These are phyloP conservation scores for Poa pratensis DNA, from an alignment of 176 grass and related monocot species.

Conservation along the genomic window DNA sequence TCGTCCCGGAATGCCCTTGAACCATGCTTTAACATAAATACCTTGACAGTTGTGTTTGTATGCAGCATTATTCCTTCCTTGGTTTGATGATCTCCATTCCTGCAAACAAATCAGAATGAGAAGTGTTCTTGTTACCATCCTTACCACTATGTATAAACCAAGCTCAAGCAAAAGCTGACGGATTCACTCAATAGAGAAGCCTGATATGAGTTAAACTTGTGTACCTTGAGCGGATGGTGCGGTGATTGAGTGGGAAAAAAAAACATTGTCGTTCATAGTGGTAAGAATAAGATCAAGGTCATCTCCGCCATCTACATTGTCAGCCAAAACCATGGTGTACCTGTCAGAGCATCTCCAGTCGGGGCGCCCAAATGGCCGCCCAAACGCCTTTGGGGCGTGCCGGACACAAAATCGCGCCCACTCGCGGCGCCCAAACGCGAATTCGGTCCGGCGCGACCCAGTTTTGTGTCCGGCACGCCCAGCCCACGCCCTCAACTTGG, in stretches of 20 bases:
- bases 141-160: conserved; percentile 8
- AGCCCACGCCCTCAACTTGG: too few species aligned
- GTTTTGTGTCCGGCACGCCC: too few species aligned
- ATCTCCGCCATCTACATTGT: conserved; percentile 96
- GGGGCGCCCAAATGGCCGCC: too few species aligned
- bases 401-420: too few species aligned
- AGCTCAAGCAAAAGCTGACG: conserved; percentile 16
- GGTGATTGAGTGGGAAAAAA: conserved; percentile 95
- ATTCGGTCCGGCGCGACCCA: too few species aligned
- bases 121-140: not conserved
- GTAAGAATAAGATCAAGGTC: conserved; percentile 96
- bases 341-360: too few species aligned
- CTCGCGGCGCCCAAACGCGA: too few species aligned
- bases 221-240: conserved; percentile 94
- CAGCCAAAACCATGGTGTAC: conserved; percentile 97
- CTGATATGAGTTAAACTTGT: not conserved
- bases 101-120: conserved; percentile 42
- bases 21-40: conserved; percentile 64
- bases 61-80: conserved; percentile 90
- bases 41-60: conserved; percentile 71
- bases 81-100: conserved; percentile 90
- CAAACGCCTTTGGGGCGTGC: too few species aligned
- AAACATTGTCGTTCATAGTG: conserved; percentile 98
- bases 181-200: conserved; percentile 24
- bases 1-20: conserved; percentile 87